Evolutionary conservation across 2,329 filamentous ascomycete species (phyloP).

Genomic region (Diaporthe citri): DNA sequence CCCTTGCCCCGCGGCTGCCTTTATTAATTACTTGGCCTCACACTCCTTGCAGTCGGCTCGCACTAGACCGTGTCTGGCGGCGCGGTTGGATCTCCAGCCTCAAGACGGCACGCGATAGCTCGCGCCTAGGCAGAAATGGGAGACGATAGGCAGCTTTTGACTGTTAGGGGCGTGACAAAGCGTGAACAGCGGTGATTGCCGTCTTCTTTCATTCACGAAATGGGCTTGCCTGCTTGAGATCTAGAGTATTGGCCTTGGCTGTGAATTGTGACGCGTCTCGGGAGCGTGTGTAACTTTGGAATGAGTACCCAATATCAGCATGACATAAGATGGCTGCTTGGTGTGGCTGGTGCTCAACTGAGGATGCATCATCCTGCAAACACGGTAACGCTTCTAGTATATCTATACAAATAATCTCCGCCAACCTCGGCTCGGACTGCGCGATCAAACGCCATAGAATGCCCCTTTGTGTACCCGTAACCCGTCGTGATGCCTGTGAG

Average conservation of each 20-base stretch:
- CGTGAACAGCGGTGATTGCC: constrained; percentile 2
- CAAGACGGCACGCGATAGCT: constrained; percentile 24
- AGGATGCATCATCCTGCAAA: not conserved
- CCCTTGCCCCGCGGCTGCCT: constrained; percentile 8
- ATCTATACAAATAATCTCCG: constrained; percentile 4
- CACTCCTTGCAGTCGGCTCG: constrained; percentile 1
- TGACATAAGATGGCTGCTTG: not conserved
- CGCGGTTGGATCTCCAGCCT: not conserved
- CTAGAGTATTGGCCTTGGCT: not conserved
- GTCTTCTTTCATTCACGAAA: not conserved
- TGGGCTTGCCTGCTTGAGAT: not conserved
- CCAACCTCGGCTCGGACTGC: not conserved
- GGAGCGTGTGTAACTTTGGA: not conserved
- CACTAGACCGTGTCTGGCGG: constrained; percentile 31
- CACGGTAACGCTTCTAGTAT: constrained; percentile 15
- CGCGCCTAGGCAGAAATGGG: constrained; percentile 19
- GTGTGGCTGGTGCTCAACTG: not conserved
- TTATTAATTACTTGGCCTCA: constrained; percentile 12
- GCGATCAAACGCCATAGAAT: constrained; percentile 22
- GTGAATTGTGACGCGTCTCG: not conserved
- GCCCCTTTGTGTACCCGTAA: not conserved
- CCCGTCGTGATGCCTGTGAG: constrained; percentile 18
- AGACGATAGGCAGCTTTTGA: not conserved
- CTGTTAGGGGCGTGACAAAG: not conserved
- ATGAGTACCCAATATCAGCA: not conserved